Percentiles rank a stretch among this genome's conserved stretches.
Conservation (phyloP, 176 grass and related monocot species). For the Dactylis glomerata region DNA sequence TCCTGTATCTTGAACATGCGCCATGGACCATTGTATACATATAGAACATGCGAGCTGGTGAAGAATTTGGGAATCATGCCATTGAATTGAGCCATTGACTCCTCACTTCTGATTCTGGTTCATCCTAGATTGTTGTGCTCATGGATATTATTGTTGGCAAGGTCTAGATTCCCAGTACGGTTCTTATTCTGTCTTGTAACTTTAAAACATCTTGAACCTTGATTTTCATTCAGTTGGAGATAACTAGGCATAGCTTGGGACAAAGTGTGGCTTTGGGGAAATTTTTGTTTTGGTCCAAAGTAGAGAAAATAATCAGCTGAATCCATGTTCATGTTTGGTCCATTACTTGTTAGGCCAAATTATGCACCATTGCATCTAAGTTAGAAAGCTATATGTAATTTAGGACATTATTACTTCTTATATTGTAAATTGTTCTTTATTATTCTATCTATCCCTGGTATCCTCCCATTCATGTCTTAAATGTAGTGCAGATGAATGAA, state of each 20-base stretch:
- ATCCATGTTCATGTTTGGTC: background rate
- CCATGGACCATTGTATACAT: background rate
- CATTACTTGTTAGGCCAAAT: background rate
- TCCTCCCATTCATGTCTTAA: background rate
- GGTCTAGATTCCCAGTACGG: background rate
- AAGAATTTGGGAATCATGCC: background rate
- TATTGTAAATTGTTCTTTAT: background rate
- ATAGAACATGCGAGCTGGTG: background rate
- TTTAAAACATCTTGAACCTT: background rate
- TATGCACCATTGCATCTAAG: background rate
- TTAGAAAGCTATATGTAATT: background rate
- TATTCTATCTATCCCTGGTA: background rate
- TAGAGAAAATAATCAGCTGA: background rate
- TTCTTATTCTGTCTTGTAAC: constrained; percentile 2
- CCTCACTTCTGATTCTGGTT: background rate
- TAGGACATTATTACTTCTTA: too few relatives aligned
- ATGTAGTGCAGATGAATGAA: background rate
- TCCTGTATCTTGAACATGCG: background rate
- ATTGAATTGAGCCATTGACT: background rate
- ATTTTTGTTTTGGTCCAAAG: background rate
- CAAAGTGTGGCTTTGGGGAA: background rate
- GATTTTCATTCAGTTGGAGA: background rate
- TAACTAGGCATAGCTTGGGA: background rate
- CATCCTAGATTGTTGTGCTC: background rate
- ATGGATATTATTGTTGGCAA: background rate